These are phyloP conservation scores for Botrytis elliptica DNA, from an alignment of 2,329 filamentous ascomycete genomes.

Conservation along the genomic window DNA sequence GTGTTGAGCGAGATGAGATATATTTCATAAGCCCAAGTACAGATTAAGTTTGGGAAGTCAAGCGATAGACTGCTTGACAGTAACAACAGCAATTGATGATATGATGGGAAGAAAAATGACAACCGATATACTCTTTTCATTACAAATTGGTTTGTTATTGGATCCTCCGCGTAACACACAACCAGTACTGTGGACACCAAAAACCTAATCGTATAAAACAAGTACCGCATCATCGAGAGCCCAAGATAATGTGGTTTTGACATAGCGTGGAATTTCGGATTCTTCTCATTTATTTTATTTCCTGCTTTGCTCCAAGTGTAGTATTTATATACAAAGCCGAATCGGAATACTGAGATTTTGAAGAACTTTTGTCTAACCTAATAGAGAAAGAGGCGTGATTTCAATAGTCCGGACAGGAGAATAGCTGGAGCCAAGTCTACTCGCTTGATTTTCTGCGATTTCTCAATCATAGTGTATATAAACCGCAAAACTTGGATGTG, in stretches of 20 bases:
- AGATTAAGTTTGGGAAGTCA: background rate
- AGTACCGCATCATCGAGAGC: background rate
- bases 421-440: background rate
- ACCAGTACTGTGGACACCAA: background rate
- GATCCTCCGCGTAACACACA: background rate
- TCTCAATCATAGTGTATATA: background rate
- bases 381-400: background rate
- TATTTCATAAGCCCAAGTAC: background rate
- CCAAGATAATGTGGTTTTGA: too few relatives aligned
- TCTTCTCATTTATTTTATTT: too few relatives aligned
- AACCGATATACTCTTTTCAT: too few relatives aligned
- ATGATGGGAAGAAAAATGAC: too few relatives aligned
- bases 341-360: too few relatives aligned
- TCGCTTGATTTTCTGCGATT: background rate
- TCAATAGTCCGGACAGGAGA: background rate
- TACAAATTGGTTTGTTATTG: too few relatives aligned
- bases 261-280: too few relatives aligned
- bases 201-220: background rate
- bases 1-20: background rate
- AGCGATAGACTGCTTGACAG: background rate
- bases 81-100: too few relatives aligned
- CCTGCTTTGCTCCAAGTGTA: too few relatives aligned
- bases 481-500: background rate
- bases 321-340: background rate
- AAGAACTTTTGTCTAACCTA: fast-evolving